Evolutionary conservation across 164 flowering plant genomes (phyloP), one percentile per base, ranked within the genome.

Genomic region (Stephania japonica): DNA sequence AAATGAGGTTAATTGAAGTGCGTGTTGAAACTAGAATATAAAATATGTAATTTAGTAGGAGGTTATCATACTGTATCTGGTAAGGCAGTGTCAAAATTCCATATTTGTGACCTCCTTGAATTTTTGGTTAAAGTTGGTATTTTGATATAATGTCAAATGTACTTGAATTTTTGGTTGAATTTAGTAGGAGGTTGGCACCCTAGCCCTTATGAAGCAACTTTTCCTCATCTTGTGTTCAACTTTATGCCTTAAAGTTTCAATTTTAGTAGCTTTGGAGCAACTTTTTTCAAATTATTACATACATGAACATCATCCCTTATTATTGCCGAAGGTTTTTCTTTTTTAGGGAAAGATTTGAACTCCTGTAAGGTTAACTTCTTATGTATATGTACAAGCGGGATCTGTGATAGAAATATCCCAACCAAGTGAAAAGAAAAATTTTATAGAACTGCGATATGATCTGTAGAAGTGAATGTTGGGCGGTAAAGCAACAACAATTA

Each of bases 301-400:
- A 59, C 38, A 2, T 4, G 38, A 32, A 32, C 64, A n/a, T 16
- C 64, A 5, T 59, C 64, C 64, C 4, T 59, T 59, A 59, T 16
- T 59, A 59, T 11, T n/a, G 23, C 21, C 6, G 4, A 56, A 56
- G 53, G 16, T 47, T 16, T 18, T 21, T 56, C 18, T 56, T 18
- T 32, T n/a, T 56, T 7, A 3, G 63, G 63, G 23, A 1, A 56
- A 56, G 63, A 7, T n/a, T 56, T 21, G 2, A 5, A 56, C 63
- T 56, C 63, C 1, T 18, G 18, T 56, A 21, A 56, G 18, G 18
- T 56, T 16, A 56, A 56, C 73, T 23, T 74, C 61, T 65, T 66
- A n/a, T 69, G 65, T 77, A 69, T 82, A 83, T 86, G 70, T 77
- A 69, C 83, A 84, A 86, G 70, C 78, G 41, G n/a, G 38, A 0